phyloP scores from a whole-genome alignment of 164 flowering plant genomes.

The Vitis riparia region DNA sequence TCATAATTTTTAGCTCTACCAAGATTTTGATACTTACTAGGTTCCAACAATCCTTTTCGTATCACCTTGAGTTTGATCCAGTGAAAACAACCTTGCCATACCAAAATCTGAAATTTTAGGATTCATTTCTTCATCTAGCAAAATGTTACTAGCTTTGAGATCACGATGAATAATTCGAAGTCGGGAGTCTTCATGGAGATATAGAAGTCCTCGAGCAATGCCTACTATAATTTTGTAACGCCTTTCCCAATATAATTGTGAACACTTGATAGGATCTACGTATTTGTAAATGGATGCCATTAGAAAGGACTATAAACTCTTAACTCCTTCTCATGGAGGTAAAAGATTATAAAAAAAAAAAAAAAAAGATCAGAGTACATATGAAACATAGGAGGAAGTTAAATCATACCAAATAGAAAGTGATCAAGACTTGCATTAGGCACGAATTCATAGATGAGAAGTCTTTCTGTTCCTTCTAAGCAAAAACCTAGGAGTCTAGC shows the following conservation, averaged over 20 bases:
- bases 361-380: too few relatives aligned
- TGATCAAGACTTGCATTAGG: constrained; percentile 22
- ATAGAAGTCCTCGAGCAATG: constrained; percentile 46
- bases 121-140: constrained; percentile 38
- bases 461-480: constrained; percentile 18
- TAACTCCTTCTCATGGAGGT: too few relatives aligned
- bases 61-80: constrained; percentile 33
- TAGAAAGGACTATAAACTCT: too few relatives aligned
- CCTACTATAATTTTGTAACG: constrained; percentile 42
- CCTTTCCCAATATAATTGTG: constrained; percentile 22
- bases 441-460: constrained; percentile 29
- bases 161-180: constrained; percentile 48
- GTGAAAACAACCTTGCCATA: constrained; percentile 36
- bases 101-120: constrained; percentile 53
- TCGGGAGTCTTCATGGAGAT: constrained; percentile 53
- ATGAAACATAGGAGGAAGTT: too few relatives aligned
- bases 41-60: constrained; percentile 43
- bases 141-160: constrained; percentile 43
- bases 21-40: constrained; percentile 27
- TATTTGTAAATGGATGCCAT: neutral
- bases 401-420: constrained; percentile 21
- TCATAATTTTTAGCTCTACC: too few relatives aligned
- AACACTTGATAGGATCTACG: constrained; percentile 16
- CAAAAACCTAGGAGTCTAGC: constrained; percentile 22
- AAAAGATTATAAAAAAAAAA: too few relatives aligned